Base-by-base conservation (phyloP, 805 yeast genomes). In the Nakazawaea wyomingensis region DNA sequence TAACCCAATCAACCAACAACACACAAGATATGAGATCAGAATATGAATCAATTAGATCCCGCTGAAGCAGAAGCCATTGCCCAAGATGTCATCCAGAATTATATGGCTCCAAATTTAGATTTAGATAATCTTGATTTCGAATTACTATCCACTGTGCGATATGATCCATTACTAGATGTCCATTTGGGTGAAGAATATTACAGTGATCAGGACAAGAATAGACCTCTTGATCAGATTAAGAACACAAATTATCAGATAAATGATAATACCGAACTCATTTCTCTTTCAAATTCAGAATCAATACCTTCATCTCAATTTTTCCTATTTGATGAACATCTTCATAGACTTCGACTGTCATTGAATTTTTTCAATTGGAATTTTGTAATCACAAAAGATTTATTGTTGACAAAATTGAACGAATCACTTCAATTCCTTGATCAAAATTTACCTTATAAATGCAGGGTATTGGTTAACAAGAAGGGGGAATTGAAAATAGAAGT, bases 141-240 rank as follows among this genome's bases (percentile, higher is more conserved):
- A 49, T 58, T 87, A 13, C 61, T 87, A 22, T 74, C 89, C 31
- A 80, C 95, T 2, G 71, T 88, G 30, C 66, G 96, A 39, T 88
- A 82, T 55, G 95, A 86, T 51, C 91, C 95, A 1, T 50, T 57
- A 8, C 57, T 84, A 41, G 54, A 62, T n/a, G 47, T 48, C 7
- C 56, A 54, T 3, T 52, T 59, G 2, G 53, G 65, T 27, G 53
- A 33, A 54, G 30, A 43, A 41, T 13, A 40, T 54, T 38, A 33
- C 13, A 50, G 45, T 9, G 49, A 38, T 10, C 44, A 48, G 3
- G 43, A 32, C 27, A n/a, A 18, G 6, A 26, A 19, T 8, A 13
- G 8, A 27, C 8, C 33, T 3, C 9, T 4, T 16, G 28, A 34
- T 13, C n/a, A 26, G 4, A 6, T 32, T 3, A 14, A 22, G 19